phyloP scores from a whole-genome alignment of 2,329 filamentous ascomycete genomes.

The Aspergillus sp. region DNA sequence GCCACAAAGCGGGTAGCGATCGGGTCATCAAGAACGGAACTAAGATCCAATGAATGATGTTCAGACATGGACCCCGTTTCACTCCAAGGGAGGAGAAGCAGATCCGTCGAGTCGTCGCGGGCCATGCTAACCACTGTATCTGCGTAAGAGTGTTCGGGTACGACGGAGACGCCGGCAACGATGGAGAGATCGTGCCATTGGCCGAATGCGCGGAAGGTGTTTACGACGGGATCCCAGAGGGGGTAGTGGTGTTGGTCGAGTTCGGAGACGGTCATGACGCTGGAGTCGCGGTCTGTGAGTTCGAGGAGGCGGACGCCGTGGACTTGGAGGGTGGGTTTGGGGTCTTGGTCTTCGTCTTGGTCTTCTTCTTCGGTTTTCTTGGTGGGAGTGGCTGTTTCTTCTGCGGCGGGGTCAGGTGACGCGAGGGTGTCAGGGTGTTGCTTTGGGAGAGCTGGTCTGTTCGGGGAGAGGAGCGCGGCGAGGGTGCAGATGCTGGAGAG shows the following conservation, averaged over 20 bases:
- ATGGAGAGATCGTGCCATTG: conserved; percentile 80
- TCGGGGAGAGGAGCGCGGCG: conserved; percentile 72
- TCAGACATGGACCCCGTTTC: conserved; percentile 77
- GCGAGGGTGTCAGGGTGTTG: conserved; percentile 33
- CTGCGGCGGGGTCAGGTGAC: conserved; percentile 22
- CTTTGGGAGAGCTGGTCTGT: conserved; percentile 36
- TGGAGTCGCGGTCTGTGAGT: conserved; percentile 87
- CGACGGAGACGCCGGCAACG: conserved; percentile 76
- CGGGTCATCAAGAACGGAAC: conserved; percentile 52
- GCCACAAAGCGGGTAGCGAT: conserved; percentile 57
- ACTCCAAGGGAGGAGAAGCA: conserved; percentile 87
- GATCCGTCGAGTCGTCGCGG: conserved; percentile 68
- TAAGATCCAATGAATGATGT: conserved; percentile 38
- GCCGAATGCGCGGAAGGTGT: conserved; percentile 86
- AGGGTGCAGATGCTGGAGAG: conserved; percentile 80
- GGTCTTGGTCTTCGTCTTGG: neutral
- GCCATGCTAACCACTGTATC: conserved; percentile 73
- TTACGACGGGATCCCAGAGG: conserved; percentile 78
- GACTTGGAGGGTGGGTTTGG: conserved; percentile 58
- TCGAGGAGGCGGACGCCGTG: conserved; percentile 85
- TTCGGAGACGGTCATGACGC: conserved; percentile 91
- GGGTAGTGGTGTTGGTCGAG: conserved; percentile 65
- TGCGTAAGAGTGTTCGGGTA: conserved; percentile 75
- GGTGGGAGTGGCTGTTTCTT: conserved; percentile 24
- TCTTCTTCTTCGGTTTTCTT: conserved; percentile 19